phyloP scores from a whole-genome alignment of 805 yeast genomes.

The Grigorovia jiainica region DNA sequence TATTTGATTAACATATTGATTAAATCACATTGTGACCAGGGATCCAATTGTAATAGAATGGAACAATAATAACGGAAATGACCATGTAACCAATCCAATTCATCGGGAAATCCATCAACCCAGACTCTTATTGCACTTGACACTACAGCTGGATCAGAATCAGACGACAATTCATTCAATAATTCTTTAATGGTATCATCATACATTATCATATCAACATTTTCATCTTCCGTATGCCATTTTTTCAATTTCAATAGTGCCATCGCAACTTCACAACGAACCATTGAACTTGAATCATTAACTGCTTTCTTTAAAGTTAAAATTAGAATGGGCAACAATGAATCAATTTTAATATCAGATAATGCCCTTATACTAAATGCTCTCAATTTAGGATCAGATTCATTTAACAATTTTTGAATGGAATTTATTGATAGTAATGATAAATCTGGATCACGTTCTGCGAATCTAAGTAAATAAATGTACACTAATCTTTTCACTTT shows the following conservation, averaged over 20 bases:
- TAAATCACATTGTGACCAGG: constrained; percentile 55
- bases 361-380: constrained; percentile 69
- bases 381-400: constrained; percentile 57
- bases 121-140: constrained; percentile 57
- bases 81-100: constrained; percentile 61
- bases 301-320: constrained; percentile 62
- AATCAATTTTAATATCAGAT: constrained; percentile 73
- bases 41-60: constrained; percentile 46
- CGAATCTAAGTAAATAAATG: constrained; percentile 62
- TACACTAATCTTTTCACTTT: constrained; percentile 70
- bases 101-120: constrained; percentile 43
- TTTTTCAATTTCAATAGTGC: constrained; percentile 54
- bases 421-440: constrained; percentile 86
- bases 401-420: constrained; percentile 72
- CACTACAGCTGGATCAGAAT: constrained; percentile 56
- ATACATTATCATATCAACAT: constrained; percentile 29
- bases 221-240: constrained; percentile 17
- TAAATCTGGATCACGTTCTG: constrained; percentile 80
- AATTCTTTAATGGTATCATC: constrained; percentile 41
- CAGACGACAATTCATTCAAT: constrained; percentile 50
- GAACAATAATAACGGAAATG: constrained; percentile 52
- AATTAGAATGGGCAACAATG: constrained; percentile 69
- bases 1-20: constrained; percentile 62
- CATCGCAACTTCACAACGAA: constrained; percentile 69
- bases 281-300: constrained; percentile 65